Evolutionary conservation across 352 stramenopile genomes (phyloP).

Genomic region (Stramenopiles sp.): DNA sequence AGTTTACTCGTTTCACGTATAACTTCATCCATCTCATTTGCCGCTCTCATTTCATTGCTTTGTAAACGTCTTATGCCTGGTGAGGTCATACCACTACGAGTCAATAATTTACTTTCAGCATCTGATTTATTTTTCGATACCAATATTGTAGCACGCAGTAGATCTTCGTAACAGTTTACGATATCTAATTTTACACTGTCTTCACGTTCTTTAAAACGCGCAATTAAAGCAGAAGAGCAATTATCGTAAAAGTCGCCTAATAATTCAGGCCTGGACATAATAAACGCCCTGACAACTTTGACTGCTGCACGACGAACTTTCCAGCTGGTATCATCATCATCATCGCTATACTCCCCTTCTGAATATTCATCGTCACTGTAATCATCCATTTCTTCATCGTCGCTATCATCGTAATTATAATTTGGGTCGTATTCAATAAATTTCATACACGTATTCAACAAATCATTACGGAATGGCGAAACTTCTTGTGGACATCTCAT

Average conservation of each 20-base stretch:
- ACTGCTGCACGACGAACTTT: conserved; percentile 76
- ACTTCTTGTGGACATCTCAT: conserved; percentile 84
- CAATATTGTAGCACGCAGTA: conserved; percentile 46
- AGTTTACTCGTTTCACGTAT: conserved; percentile 20
- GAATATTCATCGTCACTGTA: conserved; percentile 33
- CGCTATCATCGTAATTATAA: conserved; percentile 86
- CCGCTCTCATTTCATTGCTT: conserved; percentile 20
- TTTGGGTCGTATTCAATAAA: conserved; percentile 97
- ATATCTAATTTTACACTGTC: conserved; percentile 95
- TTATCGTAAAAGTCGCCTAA: conserved; percentile 54
- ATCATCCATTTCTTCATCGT: conserved; percentile 57
- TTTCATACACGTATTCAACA: conserved; percentile 58
- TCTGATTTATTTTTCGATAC: background rate
- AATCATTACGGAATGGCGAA: conserved; percentile 69
- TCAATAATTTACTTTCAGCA: too few relatives aligned
- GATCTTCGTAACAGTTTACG: conserved; percentile 72
- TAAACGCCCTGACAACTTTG: conserved; percentile 70
- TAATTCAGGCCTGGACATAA: conserved; percentile 58
- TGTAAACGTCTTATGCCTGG: too few relatives aligned
- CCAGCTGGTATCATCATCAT: conserved; percentile 84
- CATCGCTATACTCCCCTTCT: too few relatives aligned
- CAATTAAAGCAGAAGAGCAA: conserved; percentile 44
- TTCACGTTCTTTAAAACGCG: conserved; percentile 83
- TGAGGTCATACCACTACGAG: too few relatives aligned
- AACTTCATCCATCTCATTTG: conserved; percentile 9